A percentile compares a stretch with the other conserved stretches of the same genome.
phyloP scores from a whole-genome alignment of 1,139 yeast genomes.

The Geotrichum reessii region DNA sequence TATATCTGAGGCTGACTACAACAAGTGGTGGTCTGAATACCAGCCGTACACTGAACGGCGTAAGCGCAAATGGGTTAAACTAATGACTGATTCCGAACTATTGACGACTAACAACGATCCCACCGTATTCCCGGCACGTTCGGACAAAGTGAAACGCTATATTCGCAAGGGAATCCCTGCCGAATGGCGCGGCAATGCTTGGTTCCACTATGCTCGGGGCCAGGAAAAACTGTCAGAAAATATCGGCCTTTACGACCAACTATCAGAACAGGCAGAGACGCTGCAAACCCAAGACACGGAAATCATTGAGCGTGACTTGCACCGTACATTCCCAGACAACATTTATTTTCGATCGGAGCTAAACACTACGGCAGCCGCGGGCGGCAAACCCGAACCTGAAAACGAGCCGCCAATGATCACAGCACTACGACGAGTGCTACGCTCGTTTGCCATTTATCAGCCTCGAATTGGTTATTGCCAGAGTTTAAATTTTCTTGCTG shows the following conservation, averaged over 20 bases:
- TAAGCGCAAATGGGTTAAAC: slow-evolving; percentile 65
- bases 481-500: slow-evolving; percentile 86
- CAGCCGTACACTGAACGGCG: slow-evolving; percentile 57
- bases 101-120: slow-evolving; percentile 32
- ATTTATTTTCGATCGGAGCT: slow-evolving; percentile 53
- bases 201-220: slow-evolving; percentile 97
- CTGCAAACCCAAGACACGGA: slow-evolving; percentile 58
- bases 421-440: slow-evolving; percentile 71
- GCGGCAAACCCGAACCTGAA: not conserved
- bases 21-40: slow-evolving; percentile 68
- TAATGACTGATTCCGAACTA: slow-evolving; percentile 68
- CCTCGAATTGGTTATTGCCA: slow-evolving; percentile 96
- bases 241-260: slow-evolving; percentile 64
- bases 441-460: slow-evolving; percentile 78
- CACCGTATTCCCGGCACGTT: slow-evolving; percentile 69
- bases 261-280: slow-evolving; percentile 48
- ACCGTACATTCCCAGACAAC: slow-evolving; percentile 93
- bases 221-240: slow-evolving; percentile 64
- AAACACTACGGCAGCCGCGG: slow-evolving; percentile 4
- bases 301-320: slow-evolving; percentile 85
- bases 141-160: slow-evolving; percentile 75
- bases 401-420: slow-evolving; percentile 59
- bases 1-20: slow-evolving; percentile 53
- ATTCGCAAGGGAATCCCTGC: slow-evolving; percentile 92
- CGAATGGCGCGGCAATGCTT: slow-evolving; percentile 94